A percentile compares a stretch with the other conserved stretches of the same genome.
Conservation (phyloP, 2,329 filamentous ascomycete genomes). For the Verticillium alfalfae region DNA sequence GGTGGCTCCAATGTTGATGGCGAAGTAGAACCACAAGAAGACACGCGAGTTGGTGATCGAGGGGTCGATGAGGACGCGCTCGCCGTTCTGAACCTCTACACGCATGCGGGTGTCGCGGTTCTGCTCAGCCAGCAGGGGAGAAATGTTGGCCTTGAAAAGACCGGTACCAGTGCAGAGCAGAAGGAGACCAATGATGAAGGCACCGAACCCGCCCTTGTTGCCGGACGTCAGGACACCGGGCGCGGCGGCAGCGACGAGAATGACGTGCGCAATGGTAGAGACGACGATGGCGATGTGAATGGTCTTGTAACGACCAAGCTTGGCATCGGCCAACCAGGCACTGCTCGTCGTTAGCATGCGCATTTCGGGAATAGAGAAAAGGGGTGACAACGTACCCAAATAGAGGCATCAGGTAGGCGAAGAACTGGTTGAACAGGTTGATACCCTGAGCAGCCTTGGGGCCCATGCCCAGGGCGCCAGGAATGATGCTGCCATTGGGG, state of each 20-base stretch:
- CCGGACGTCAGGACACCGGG: conserved; percentile 53
- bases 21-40: conserved; percentile 56
- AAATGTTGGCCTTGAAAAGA: conserved; percentile 78
- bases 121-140: conserved; percentile 66
- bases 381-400: conserved; percentile 37
- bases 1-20: conserved; percentile 62
- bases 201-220: conserved; percentile 52
- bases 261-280: conserved; percentile 60
- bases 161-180: conserved; percentile 60
- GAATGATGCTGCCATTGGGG: conserved; percentile 20
- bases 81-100: conserved; percentile 48
- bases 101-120: conserved; percentile 53
- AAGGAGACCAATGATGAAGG: conserved; percentile 62
- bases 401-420: conserved; percentile 55
- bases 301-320: conserved; percentile 67
- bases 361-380: background rate
- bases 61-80: conserved; percentile 64
- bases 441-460: conserved; percentile 47
- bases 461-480: conserved; percentile 54
- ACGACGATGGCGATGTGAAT: conserved; percentile 63
- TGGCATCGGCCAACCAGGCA: conserved; percentile 60
- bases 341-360: conserved; percentile 15
- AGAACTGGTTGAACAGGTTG: conserved; percentile 53
- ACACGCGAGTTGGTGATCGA: conserved; percentile 63
- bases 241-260: conserved; percentile 60